phyloP scores from a whole-genome alignment of 192 early-diverging fungal species.

The Linnemannia exigua region DNA sequence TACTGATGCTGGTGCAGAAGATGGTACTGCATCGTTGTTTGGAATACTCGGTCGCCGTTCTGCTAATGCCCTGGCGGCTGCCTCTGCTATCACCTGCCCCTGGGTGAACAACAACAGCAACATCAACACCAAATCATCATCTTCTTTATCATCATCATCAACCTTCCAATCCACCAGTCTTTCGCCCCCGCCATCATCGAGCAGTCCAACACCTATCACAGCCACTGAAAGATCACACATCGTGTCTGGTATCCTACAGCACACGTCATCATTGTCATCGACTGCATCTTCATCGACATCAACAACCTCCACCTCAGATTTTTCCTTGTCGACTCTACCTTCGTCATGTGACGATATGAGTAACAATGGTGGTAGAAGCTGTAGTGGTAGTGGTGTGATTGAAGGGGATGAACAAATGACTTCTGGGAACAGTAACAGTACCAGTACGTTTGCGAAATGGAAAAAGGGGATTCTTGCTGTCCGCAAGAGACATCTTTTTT shows the following conservation, averaged over 20 bases:
- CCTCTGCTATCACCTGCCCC: background rate
- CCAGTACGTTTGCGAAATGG: constrained; percentile 11
- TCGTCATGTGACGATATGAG: background rate
- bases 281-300: background rate
- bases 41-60: background rate
- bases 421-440: background rate
- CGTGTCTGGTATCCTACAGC: background rate
- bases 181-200: background rate
- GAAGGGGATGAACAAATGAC: background rate
- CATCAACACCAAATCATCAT: background rate
- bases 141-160: background rate
- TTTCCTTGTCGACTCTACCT: background rate
- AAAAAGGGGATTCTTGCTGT: background rate
- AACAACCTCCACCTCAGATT: background rate
- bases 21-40: background rate
- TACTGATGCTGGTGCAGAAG: background rate
- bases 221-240: background rate
- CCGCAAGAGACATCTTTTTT: background rate
- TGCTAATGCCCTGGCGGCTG: background rate
- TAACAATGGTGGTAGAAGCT: no score
- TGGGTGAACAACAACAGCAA: no score
- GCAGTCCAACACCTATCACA: background rate
- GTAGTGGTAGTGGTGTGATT: no score
- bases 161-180: no score
- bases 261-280: background rate